These are phyloP conservation scores for Nemania serpens DNA, from an alignment of 2,329 filamentous ascomycete genomes.

Conservation along the genomic window DNA sequence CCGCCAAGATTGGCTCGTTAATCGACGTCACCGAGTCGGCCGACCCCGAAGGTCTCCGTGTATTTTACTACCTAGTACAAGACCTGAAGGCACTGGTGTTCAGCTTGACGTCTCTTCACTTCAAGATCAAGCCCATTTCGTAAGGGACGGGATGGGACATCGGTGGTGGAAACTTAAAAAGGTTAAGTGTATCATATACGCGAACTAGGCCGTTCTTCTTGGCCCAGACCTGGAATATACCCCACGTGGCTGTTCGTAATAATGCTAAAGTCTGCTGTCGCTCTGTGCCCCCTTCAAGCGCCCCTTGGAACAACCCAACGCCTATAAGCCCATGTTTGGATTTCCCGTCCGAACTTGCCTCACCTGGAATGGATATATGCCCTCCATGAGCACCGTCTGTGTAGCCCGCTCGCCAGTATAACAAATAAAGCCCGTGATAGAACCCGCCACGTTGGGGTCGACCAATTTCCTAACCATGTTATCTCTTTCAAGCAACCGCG, in stretches of 20 bases:
- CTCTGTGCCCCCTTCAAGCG: slow-evolving; percentile 19
- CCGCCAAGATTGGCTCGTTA: slow-evolving; percentile 95
- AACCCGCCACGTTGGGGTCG: slow-evolving; percentile 5
- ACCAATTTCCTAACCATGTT: slow-evolving; percentile 15
- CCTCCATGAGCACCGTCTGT: neutral
- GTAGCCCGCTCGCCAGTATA: slow-evolving; percentile 11
- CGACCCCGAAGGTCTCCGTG: slow-evolving; percentile 91
- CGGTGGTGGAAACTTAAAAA: slow-evolving; percentile 6
- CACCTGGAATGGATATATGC: slow-evolving; percentile 7
- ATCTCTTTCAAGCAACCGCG: neutral
- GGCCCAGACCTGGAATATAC: slow-evolving; percentile 35
- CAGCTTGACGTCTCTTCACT: slow-evolving; percentile 93
- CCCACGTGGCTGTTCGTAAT: slow-evolving; percentile 32
- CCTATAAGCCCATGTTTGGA: slow-evolving; percentile 18
- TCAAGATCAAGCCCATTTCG: slow-evolving; percentile 87
- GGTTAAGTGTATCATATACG: slow-evolving; percentile 30
- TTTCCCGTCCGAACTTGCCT: slow-evolving; percentile 11
- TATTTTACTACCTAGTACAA: slow-evolving; percentile 98
- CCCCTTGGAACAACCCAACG: slow-evolving; percentile 20
- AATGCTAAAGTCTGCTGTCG: slow-evolving; percentile 21
- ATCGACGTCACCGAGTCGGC: slow-evolving; percentile 96
- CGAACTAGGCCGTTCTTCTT: slow-evolving; percentile 30
- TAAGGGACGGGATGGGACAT: slow-evolving; percentile 22
- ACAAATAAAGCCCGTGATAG: neutral
- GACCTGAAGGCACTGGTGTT: slow-evolving; percentile 97